Base-by-base conservation (phyloP, 2,329 filamentous ascomycete species). In the Xylariaceae sp. region DNA sequence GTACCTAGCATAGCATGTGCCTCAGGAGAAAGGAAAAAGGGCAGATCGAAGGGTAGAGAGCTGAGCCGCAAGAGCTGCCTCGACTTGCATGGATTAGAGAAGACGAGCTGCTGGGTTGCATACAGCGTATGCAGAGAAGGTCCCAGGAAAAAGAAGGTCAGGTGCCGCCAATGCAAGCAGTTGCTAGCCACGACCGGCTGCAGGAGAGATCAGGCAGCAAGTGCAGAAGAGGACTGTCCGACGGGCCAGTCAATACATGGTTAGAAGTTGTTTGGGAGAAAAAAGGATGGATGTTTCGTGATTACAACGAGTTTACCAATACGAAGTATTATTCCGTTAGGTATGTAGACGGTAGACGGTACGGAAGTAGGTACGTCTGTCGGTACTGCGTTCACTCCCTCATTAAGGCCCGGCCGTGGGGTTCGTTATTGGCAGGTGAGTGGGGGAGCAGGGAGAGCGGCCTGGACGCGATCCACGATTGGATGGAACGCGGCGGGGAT, bases 51-150 rank as follows among this genome's bases (percentile, higher is more conserved):
- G 23, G 23, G 23, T 5, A 30, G 23, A 30, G 23, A 61, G 61
- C 61, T 61, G 47, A n/a, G 48, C 44, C 53, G 11, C 37, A 47
- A 51, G 41, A 52, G 55, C 53, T 58, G 58, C 58, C 56, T 57
- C 51, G 58, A 45, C 49, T 54, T 51, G 61, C 61, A 63, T 61
- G 61, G 58, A 62, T 61, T 56, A 56, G 61, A 56, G 55, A 54
- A 39, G 49, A 55, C 51, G 41, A 37, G 53, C 4, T 30, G 23
- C 23, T 30, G 23, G 23, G 23, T 30, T 30, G 58, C 9, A 35
- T 51, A 15, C 15, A 49, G 56, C 58, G 61, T 61, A 63, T 63
- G 56, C 59, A 63, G 61, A 61, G 61, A 61, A 63, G 54, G 57
- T 47, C 41, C 39, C 53, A 11, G 56, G 56, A 39, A 56, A 61